Base-by-base conservation (phyloP, 257 asterid species). In the Solanum lignicaule region DNA sequence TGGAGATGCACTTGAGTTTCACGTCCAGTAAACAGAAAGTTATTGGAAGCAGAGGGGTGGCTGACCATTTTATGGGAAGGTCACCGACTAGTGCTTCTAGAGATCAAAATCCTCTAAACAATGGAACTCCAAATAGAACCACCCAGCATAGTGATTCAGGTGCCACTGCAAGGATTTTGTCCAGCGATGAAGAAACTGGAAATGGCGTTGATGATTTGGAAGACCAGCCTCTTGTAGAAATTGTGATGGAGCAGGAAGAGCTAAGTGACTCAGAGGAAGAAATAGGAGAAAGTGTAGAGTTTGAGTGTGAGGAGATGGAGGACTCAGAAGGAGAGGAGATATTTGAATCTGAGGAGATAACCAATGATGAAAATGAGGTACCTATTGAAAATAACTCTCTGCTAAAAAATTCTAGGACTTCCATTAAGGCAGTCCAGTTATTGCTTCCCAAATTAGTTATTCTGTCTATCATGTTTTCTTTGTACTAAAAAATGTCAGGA, bases 201-300 rank as follows among this genome's bases (percentile, higher is more conserved):
- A 90, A 87, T 86, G 86, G 74, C 62, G 89, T 88, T 86, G 95
- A 92, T 41, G 43, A 66, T 87, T 68, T 69, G 52, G 86, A 85
- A 38, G 95, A 91, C 62, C 95, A 90, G 88, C 91, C 97, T 83
- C 89, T 92, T 87, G 96, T 94, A 66, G 98, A 87, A 83, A 94
- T 97, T 90, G 92, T 97, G 88, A 97, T 97, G 99, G 99, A 97
- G 89, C 98, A 95, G 91, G 99, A 97, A 95, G 99, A 96, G 90
- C 89, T 97, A 89, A 97, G 99, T 52, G 99, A 96, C 89, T 96
- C 99, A 9, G 99, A 96, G 84, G 99, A 97, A 81, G 99, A 96
- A 91, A 93, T 93, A 65, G 97, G 92, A 86, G 99, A 93, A 87
- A 92, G 94, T 79, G 98, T 97, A 27, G 99, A 97, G 92, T 97